Evolutionary conservation across 1,139 yeast species (phyloP).

Genomic region (Arxiozyma bovina): DNA sequence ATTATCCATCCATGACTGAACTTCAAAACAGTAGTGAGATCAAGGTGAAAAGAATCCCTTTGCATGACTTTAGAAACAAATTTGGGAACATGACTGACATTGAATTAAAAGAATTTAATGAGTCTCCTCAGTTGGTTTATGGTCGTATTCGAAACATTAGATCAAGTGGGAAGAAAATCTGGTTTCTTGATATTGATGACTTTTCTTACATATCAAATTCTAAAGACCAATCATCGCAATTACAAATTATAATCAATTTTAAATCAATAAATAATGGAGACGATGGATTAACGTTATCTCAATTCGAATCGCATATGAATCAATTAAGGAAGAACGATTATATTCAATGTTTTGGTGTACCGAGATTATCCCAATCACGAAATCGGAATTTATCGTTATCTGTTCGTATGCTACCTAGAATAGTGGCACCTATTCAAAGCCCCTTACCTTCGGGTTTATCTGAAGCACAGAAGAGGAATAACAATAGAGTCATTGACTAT

Average conservation of each 20-base stretch:
- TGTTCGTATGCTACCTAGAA: conserved; percentile 38
- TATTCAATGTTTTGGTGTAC: conserved; percentile 53
- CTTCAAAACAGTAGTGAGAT: background rate
- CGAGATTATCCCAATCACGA: conserved; percentile 69
- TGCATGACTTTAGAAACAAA: background rate
- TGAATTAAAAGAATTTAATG: background rate
- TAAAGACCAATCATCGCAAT: background rate
- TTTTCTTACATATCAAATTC: background rate
- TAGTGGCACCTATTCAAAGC: conserved; percentile 62
- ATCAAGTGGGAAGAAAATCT: conserved; percentile 28
- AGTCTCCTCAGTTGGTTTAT: background rate
- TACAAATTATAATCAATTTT: conserved; percentile 18
- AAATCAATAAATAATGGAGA: conserved; percentile 6
- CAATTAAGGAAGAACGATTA: conserved; percentile 63
- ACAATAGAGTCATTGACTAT: conserved; percentile 68
- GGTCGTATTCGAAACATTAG: conserved; percentile 27
- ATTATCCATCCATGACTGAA: conserved; percentile 25
- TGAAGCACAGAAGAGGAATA: conserved; percentile 50
- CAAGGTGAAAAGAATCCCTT: background rate
- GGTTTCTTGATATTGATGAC: conserved; percentile 24
- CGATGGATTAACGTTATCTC: conserved; percentile 9
- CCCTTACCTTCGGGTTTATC: conserved; percentile 58
- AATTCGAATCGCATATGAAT: conserved; percentile 40
- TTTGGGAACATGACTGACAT: conserved; percentile 1
- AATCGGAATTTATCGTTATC: conserved; percentile 57